Evolutionary conservation across 1,284 basidiomycete species (phyloP).

Genomic region (Sporisorium exsertum): DNA sequence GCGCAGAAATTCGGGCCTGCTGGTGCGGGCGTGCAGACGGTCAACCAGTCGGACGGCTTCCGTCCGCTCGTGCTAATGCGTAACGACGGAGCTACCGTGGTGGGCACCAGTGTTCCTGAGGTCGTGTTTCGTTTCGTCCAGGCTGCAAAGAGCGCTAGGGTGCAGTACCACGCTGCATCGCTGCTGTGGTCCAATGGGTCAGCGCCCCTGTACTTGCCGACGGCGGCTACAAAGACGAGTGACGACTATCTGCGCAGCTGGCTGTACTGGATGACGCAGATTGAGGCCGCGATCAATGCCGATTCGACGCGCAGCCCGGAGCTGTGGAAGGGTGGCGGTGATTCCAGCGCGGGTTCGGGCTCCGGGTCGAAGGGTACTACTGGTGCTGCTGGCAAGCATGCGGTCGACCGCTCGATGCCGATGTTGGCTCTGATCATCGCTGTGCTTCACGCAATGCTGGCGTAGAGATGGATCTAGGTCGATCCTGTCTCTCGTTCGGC

Average conservation of each 20-base stretch:
- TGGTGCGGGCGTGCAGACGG: slow-evolving; percentile 1
- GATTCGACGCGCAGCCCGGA: slow-evolving; percentile 35
- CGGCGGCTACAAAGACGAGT: slow-evolving; percentile 14
- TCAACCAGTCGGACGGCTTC: slow-evolving; percentile 31
- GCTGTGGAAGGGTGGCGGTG: slow-evolving; percentile 25
- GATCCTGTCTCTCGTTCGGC: not conserved
- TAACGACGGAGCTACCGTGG: slow-evolving; percentile 42
- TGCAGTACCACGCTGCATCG: slow-evolving; percentile 17
- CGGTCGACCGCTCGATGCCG: not conserved
- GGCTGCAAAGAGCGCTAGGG: slow-evolving; percentile 38
- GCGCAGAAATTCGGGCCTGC: slow-evolving; percentile 29
- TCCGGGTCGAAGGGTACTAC: slow-evolving; percentile 1
- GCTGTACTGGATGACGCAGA: slow-evolving; percentile 42
- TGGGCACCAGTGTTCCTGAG: slow-evolving; percentile 34
- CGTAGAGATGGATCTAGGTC: not conserved
- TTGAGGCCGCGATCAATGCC: slow-evolving; percentile 23
- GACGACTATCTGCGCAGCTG: slow-evolving; percentile 43
- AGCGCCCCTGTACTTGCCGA: slow-evolving; percentile 24
- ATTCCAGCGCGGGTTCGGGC: not conserved
- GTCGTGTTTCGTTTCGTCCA: slow-evolving; percentile 38
- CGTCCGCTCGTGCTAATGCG: slow-evolving; percentile 50
- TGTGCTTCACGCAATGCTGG: not conserved
- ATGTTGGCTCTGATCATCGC: not conserved
- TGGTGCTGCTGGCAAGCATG: not conserved
- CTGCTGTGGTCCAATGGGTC: slow-evolving; percentile 8